Evolutionary conservation across 1,284 basidiomycete species (phyloP), one percentile per base, ranked within the genome.

Genomic region (Veloboletus limbatus): DNA sequence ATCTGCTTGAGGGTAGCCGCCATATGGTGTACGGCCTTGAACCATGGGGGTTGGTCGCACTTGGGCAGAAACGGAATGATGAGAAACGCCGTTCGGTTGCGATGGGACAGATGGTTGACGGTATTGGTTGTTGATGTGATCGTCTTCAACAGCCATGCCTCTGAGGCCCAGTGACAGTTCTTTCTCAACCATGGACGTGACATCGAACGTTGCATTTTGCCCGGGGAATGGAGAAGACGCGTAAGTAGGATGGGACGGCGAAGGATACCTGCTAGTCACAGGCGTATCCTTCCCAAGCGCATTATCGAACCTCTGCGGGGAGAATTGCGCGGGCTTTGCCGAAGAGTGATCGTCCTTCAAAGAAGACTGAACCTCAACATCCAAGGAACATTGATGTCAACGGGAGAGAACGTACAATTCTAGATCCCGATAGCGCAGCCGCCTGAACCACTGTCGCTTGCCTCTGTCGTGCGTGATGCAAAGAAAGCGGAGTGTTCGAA

Each of bases 141-240:
- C 81, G 34, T 87, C 85, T 55, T 84, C 85, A 33, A 83, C 78
- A 14, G 70, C 74, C 78, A 88, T 84, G 8, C 81, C 81, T 48
- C 82, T 77, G 43, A 87, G 68, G 1, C 77, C 74, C 31, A 76
- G 60, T 17, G 80, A 69, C 26, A 83, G 67, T 26, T 85, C 82
- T 40, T 74, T 76, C 42, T 77, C 76, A 14, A 72, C 72, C 22
- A 69, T 57, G 32, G 74, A 65, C 10, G 75, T 60, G 13, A 70
- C 63, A 51, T 81, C 78, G 52, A 80, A 75, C 8, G 55, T 54
- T 40, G 61, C 62, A 42, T 60, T 66, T 54, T 69, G 66, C 40
- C 60, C 61, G 32, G 58, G 53, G 41, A 69, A 63, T 22, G 67
- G 48, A 56, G 68, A 70, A 22, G 68, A 51, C 43, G 63, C 62